Base-by-base conservation (phyloP, 805 yeast species). In the Myxozyma udenii region DNA sequence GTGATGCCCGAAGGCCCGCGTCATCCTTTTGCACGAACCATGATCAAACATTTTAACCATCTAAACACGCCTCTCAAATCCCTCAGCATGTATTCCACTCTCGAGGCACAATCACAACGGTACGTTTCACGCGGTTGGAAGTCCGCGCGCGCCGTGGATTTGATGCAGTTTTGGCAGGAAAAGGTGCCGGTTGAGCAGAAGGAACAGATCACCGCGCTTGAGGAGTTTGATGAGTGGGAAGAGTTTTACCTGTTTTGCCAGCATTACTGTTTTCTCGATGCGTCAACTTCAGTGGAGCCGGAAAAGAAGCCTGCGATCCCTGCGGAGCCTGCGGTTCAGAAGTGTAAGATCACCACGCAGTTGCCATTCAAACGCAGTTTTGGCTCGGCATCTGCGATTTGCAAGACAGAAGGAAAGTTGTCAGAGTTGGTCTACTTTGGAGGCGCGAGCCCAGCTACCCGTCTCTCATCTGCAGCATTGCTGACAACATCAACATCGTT, bases 161-260 rank as follows among this genome's bases (percentile, higher is more conserved):
- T 87, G 59, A 71, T 76, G 48, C 77, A 77, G 28, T 76, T 78
- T 57, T 87, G 95, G 95, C 62, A 62, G 12, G 58, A 68, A 6
- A 65, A 75, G 19, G 68, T 82, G 1, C 65, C 73, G 3, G 55
- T 55, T 1, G 70, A 69, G 0, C 62, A 69, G 4, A 78, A 77
- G 59, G 40, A 48, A 0, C 64, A 67, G 37, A 74, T 87, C 6
- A 72, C 71, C 16, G 42, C 62, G 0, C 72, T 84, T 19, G 95
- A 86, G 64, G 78, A 78, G 2, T 87, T 86, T 66, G 95, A 87
- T 65, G 95, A 87, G 68, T 78, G 86, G 79, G 95, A 86, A 68
- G 95, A 86, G 66, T 85, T 86, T 57, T 75, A 81, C 25, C 63
- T 84, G 12, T 86, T 84, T 62, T 79, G 87, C 51, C 91, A 85